Base-by-base conservation (phyloP, 306 rosid genomes). In the Trifolium fragiferum region DNA sequence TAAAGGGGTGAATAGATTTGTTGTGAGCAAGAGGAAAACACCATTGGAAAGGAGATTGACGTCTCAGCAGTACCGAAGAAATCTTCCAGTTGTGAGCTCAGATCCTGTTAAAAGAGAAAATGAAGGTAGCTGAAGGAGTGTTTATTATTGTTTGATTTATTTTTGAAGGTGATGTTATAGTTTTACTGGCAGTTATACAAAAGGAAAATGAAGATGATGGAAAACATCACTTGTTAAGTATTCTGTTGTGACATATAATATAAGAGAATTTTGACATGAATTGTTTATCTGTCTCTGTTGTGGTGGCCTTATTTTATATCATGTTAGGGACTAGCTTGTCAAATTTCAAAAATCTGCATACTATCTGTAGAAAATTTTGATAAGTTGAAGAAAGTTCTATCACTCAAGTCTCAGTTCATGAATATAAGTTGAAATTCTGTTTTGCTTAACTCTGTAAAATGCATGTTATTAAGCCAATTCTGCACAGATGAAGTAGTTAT, bases 11-110 rank as follows among this genome's bases (percentile, higher is more conserved):
- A 94, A 94, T 74, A 85, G 99, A 77, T 94, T 94, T 76, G 99
- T 94, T n/a, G 93, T 94, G 60, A 92, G 97, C 86, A 94, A 94
- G 89, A 85, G 99, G 79, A 95, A 95, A 89, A 95, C 97, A 2
- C 98, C 99, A 18, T 68, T 92, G 63, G 99, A 94, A 69, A 88
- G 99, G 86, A 92, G 99, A 87, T 81, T 92, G 81, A 90, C 98
- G 15, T 90, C 99, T 60, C 95, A 96, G 37, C 98, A 94, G 82
- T 89, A 92, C 86, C 78, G 92, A 80, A 87, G 83, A 81, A 90
- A 86, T 82, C 92, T 94, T 83, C 99, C 99, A 30, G 66, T 82
- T 69, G 93, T 89, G 75, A 90, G 84, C 80, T 90, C 96, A 18
- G 96, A 94, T 80, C 87, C 95, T 6, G 53, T 75, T 58, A 90